Base-by-base conservation (phyloP, 2,329 filamentous ascomycete genomes). In the Balansia obtecta region DNA sequence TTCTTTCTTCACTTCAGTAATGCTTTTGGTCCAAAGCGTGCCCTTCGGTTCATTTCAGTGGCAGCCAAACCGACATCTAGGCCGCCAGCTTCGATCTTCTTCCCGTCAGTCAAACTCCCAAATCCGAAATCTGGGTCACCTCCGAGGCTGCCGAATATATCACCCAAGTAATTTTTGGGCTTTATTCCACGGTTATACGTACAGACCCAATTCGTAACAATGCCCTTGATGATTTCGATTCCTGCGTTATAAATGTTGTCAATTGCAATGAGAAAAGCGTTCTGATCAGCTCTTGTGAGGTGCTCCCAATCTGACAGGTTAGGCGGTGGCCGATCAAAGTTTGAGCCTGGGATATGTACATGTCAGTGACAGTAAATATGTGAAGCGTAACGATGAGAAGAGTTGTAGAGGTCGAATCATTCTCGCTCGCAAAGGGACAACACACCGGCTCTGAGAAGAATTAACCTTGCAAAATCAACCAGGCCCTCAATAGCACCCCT, bases 291-390 rank as follows among this genome's bases (percentile, higher is more conserved):
- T 40, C 75, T 71, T 39, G 79, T 71, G 9, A 88, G 70, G 58
- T 86, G 83, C 38, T 80, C 71, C 18, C 74, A 71, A 9, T 78
- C 73, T 0, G 73, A 70, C 8, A 76, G 63, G 11, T 74, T 76
- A 0, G 77, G 75, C 22, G 79, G 82, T 0, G 82, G 82, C 6
- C 85, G 77, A 61, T 88, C 85, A 60, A 88, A 88, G 66, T 88
- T 79, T 10, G 80, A 83, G 1, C 75, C 81, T 59, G 27, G 7
- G 27, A 45, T 39, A 38, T 8, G 37, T 16, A 8, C 12, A 18
- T 13, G 11, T 38, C 37, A 41, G 27, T 37, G 5, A 6, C 16
- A 20, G 0, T 7, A 45, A 41, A 18, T n/a, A 7, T 41, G n/a
- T 41, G 12, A 11, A 15, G 8, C 39, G 10, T 9, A 12, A 37